Evolutionary conservation across 192 early-diverging fungal species (phyloP), one percentile per base, ranked within the genome.

Genomic region (Dissophora ornata): DNA sequence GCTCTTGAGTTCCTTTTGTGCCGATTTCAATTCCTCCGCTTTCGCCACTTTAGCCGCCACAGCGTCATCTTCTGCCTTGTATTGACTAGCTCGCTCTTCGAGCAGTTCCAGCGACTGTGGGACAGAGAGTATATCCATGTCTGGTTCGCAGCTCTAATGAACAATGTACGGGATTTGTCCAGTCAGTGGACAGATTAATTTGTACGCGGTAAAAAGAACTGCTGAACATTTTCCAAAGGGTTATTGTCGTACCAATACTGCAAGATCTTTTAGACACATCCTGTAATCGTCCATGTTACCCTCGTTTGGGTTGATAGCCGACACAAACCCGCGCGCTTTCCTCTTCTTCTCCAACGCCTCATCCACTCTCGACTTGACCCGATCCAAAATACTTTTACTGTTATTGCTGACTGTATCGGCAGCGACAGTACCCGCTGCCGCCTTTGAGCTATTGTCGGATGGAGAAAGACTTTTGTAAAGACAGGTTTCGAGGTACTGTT

Each of bases 121-220:
- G 21, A 30, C 40, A 1, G 70, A 62, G 0, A 60, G 56, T 22
- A 53, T 10, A 38, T 64, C 61, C 28, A 65, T 38, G 11, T 74
- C 70, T 36, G 62, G 56, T 26, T 60, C 41, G 22, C 70, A 74
- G 19, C 28, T 64, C 70, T 74, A 59, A 38, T 13, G 13, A n/a
- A n/a, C n/a, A n/a, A n/a, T n/a, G n/a, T n/a, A n/a, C n/a, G n/a
- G n/a, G n/a, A n/a, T n/a, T n/a, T n/a, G n/a, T n/a, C n/a, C n/a
- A n/a, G n/a, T n/a, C n/a, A n/a, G n/a, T n/a, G n/a, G n/a, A n/a
- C n/a, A n/a, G n/a, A n/a, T n/a, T n/a, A n/a, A n/a, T n/a, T n/a
- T n/a, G n/a, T n/a, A n/a, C n/a, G n/a, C n/a, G n/a, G n/a, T n/a
- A n/a, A n/a, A n/a, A n/a, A n/a, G n/a, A n/a, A n/a, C n/a, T n/a